Percentiles rank a stretch among this genome's conserved stretches.
Evolutionary conservation across 805 yeast species (phyloP).

Genomic region (Maudiozyma barnettii): DNA sequence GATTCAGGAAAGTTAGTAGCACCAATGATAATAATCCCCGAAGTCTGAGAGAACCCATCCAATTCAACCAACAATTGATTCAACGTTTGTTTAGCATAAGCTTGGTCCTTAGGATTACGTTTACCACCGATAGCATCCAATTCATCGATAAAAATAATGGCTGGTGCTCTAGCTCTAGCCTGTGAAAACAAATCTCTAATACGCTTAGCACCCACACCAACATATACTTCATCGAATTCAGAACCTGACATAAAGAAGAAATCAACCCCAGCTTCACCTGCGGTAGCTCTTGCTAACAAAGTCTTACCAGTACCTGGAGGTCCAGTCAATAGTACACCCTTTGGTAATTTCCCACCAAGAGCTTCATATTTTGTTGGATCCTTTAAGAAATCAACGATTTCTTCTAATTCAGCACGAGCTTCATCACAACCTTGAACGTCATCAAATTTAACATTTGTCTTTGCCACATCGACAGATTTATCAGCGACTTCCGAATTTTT

Average conservation of each 20-base stretch:
- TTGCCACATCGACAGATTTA: constrained; percentile 72
- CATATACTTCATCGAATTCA: constrained; percentile 95
- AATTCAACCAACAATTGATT: constrained; percentile 92
- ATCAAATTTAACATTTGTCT: constrained; percentile 75
- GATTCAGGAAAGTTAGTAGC: constrained; percentile 98
- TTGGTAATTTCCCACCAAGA: constrained; percentile 93
- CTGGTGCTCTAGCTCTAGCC: constrained; percentile 93
- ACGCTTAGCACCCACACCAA: constrained; percentile 98
- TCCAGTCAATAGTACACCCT: constrained; percentile 92
- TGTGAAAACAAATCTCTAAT: constrained; percentile 89
- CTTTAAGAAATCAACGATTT: constrained; percentile 92
- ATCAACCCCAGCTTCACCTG: constrained; percentile 98
- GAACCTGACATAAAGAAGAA: constrained; percentile 98
- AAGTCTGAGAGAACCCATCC: constrained; percentile 88
- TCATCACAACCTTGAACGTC: constrained; percentile 98
- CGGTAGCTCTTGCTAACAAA: constrained; percentile 91
- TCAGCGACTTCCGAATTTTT: constrained; percentile 65
- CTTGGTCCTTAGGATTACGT: constrained; percentile 95
- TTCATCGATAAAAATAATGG: constrained; percentile 94
- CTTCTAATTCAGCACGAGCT: constrained; percentile 94
- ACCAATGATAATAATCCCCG: constrained; percentile 92
- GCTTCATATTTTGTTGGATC: constrained; percentile 96
- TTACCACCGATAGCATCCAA: constrained; percentile 98
- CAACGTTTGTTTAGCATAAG: constrained; percentile 93
- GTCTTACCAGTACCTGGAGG: constrained; percentile 99